Evolutionary conservation across 345 rosid genomes (phyloP), one percentile per base, ranked within the genome.

Genomic region (Durio zibethinus): DNA sequence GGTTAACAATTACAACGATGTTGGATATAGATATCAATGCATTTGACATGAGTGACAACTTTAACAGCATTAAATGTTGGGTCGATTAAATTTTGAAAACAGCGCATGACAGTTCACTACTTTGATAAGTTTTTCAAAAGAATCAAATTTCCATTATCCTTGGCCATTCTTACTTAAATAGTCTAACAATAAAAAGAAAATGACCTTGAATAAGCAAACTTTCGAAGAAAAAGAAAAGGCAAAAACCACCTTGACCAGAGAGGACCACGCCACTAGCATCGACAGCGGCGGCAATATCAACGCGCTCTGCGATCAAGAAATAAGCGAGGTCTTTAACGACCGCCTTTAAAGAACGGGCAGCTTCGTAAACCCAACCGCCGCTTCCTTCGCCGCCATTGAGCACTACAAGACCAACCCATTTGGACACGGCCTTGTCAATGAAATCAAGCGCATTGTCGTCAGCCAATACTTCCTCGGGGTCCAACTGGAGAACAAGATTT

Each of bases 261-360:
- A 96, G 97, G 75, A 92, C 86, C 73, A 96, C 99, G 27, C 99
- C 99, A 67, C 89, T 85, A 5, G 99, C 97, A 83, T 87, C 86
- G 73, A 96, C 93, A 53, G 94, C 97, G 4, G 97, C 82, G 33
- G 94, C 97, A 29, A 96, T 83, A 81, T 96, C 98, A 23, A 92
- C 99, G 65, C 98, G 92, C 83, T 93, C 97, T 1, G 89, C 80
- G 21, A 96, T 84, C 86, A 96, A 80, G 25, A 96, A 84, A 80
- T 88, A 89, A 5, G 98, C 97, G 52, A 98, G 93, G 20, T 92
- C 97, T 80, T 85, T 89, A 3, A 96, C 89, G 20, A 93, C 83
- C 6, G 97, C 92, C 86, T 92, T 96, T 82, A 96, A 56, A 77
- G 88, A 82, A 73, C 94, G 90, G 42, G 99, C 98, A 6, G 98